phyloP scores from a whole-genome alignment of 768 basidiomycete genomes.

The Dentipellis fragilis region DNA sequence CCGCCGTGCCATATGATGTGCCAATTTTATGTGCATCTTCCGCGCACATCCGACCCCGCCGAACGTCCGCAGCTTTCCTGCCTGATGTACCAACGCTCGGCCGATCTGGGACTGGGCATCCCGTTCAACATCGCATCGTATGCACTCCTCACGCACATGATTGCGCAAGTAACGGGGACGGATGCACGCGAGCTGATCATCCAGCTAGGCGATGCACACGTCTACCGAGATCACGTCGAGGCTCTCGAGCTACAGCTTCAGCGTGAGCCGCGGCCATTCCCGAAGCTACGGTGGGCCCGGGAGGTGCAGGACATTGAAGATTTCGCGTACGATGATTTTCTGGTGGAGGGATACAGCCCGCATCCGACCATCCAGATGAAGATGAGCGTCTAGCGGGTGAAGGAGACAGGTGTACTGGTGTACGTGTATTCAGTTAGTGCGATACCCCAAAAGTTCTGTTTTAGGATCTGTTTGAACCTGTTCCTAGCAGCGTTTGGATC shows the following conservation, averaged over 20 bases:
- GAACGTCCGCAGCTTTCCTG: slow-evolving; percentile 74
- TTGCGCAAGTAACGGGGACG: slow-evolving; percentile 85
- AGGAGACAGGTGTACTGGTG: too few species aligned
- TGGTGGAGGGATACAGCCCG: slow-evolving; percentile 80
- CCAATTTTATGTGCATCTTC: slow-evolving; percentile 96
- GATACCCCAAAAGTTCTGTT: too few species aligned
- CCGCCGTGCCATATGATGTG: slow-evolving; percentile 99
- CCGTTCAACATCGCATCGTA: slow-evolving; percentile 99
- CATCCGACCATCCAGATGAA: slow-evolving; percentile 86
- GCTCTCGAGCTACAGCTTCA: slow-evolving; percentile 77
- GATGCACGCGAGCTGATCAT: slow-evolving; percentile 85
- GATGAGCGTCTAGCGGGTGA: slow-evolving; percentile 66
- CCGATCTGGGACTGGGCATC: slow-evolving; percentile 93
- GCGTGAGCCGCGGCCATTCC: slow-evolving; percentile 74
- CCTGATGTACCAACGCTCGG: slow-evolving; percentile 96
- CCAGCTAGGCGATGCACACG: slow-evolving; percentile 96
- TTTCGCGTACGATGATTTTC: slow-evolving; percentile 71
- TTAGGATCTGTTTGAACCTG: too few species aligned
- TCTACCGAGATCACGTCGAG: slow-evolving; percentile 86
- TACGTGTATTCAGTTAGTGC: too few species aligned
- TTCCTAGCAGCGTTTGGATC: too few species aligned
- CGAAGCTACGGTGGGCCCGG: slow-evolving; percentile 65
- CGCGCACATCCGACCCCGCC: slow-evolving; percentile 35
- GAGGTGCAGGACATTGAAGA: slow-evolving; percentile 68
- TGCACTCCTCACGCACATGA: slow-evolving; percentile 93